phyloP scores from a whole-genome alignment of 2,329 filamentous ascomycete species.

The Zymoseptoria brevis region DNA sequence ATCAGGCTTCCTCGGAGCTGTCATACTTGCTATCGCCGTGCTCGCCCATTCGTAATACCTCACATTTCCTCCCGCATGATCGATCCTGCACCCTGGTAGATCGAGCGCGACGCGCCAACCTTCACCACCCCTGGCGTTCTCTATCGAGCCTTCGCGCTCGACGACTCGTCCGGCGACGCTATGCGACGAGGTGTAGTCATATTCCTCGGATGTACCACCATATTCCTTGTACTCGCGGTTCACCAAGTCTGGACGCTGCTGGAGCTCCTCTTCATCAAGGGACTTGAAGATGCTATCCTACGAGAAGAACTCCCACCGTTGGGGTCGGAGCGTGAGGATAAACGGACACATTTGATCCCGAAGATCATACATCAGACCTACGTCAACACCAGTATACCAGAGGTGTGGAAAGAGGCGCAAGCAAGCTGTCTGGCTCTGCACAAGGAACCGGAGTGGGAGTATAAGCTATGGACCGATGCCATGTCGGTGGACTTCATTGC shows the following conservation, averaged over 20 bases:
- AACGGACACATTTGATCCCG: slow-evolving; percentile 53
- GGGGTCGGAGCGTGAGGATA: slow-evolving; percentile 43
- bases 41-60: background rate
- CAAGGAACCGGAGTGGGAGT: slow-evolving; percentile 53
- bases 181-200: slow-evolving; percentile 56
- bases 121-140: background rate
- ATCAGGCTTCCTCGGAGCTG: too few relatives aligned
- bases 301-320: slow-evolving; percentile 58
- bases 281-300: slow-evolving; percentile 57
- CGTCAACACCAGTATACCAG: slow-evolving; percentile 60
- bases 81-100: background rate
- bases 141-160: background rate
- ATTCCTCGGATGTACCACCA: slow-evolving; percentile 59
- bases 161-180: slow-evolving; percentile 1
- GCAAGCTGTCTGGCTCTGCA: slow-evolving; percentile 60
- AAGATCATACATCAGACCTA: slow-evolving; percentile 76
- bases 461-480: slow-evolving; percentile 74
- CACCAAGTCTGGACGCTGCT: slow-evolving; percentile 64
- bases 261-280: slow-evolving; percentile 60
- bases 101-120: background rate
- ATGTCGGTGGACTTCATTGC: slow-evolving; percentile 63
- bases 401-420: slow-evolving; percentile 57
- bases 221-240: slow-evolving; percentile 45
- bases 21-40: background rate
- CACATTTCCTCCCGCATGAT: background rate